Evolutionary conservation across 1,284 basidiomycete species (phyloP).

Genomic region (Athelia psychrophila): DNA sequence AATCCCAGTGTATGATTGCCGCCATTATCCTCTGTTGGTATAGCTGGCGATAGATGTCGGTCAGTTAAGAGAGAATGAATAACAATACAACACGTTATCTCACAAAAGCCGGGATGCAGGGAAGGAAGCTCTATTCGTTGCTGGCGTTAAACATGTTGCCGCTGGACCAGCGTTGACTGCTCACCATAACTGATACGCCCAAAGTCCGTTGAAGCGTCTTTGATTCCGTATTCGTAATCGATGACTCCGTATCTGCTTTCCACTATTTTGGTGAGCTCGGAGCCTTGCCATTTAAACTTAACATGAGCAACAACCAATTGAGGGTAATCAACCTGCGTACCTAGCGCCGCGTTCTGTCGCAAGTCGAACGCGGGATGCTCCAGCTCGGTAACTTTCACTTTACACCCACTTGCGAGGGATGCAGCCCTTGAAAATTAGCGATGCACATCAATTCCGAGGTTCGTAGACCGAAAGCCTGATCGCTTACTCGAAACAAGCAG

Average conservation of each 20-base stretch:
- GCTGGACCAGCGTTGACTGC: not conserved
- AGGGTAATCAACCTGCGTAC: constrained; percentile 25
- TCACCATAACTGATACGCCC: constrained; percentile 17
- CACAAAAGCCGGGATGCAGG: constrained; percentile 48
- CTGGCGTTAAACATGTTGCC: not conserved
- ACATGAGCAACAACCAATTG: not conserved
- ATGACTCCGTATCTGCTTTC: constrained; percentile 51
- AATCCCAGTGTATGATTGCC: constrained; percentile 67
- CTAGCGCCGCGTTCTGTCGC: constrained; percentile 59
- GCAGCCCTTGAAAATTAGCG: too few species aligned
- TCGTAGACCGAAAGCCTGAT: not conserved
- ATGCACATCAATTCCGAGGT: constrained; percentile 20
- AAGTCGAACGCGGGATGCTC: constrained; percentile 47
- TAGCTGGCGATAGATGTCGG: constrained; percentile 32
- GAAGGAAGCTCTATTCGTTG: constrained; percentile 32
- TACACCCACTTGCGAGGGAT: constrained; percentile 69
- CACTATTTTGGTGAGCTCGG: constrained; percentile 54
- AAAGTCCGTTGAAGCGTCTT: constrained; percentile 70
- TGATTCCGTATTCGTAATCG: constrained; percentile 52
- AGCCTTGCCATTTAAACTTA: constrained; percentile 30
- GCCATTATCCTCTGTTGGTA: constrained; percentile 53
- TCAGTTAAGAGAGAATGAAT: not conserved
- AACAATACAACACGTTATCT: constrained; percentile 8
- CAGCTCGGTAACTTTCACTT: constrained; percentile 41
- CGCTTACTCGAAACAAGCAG: constrained; percentile 69